These are phyloP conservation scores for Fagopyrum esculentum DNA, from an alignment of 148 eudicot species.

Conservation along the genomic window DNA sequence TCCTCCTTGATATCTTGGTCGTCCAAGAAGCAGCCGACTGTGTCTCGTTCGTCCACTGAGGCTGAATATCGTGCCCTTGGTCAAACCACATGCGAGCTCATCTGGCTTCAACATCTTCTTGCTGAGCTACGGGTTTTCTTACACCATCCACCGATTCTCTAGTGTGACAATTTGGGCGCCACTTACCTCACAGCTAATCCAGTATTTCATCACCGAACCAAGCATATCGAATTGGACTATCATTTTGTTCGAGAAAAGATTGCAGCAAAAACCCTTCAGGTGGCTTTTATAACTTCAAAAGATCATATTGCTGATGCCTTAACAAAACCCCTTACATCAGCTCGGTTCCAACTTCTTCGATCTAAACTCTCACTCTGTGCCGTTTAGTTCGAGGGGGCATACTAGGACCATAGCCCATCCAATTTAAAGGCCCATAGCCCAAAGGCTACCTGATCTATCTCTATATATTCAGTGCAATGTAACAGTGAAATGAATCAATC, in stretches of 20 bases:
- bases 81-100: background rate
- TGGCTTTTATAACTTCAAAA: background rate
- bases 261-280: background rate
- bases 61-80: slow-evolving; percentile 5
- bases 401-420: no score
- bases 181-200: slow-evolving; percentile 4
- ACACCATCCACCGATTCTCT: background rate
- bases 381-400: no score
- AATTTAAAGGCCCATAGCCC: no score
- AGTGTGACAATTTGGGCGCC: slow-evolving; percentile 9
- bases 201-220: background rate
- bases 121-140: background rate
- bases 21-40: background rate
- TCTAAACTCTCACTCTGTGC: no score
- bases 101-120: background rate
- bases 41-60: background rate
- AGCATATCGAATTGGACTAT: slow-evolving; percentile 6
- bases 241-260: slow-evolving; percentile 6
- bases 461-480: no score
- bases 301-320: background rate
- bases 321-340: background rate
- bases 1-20: background rate
- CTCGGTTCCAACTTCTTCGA: no score
- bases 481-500: no score
- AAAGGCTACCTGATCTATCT: no score